Evolutionary conservation across 805 yeast genomes (phyloP).

Genomic region (Yarrowia divulgata): DNA sequence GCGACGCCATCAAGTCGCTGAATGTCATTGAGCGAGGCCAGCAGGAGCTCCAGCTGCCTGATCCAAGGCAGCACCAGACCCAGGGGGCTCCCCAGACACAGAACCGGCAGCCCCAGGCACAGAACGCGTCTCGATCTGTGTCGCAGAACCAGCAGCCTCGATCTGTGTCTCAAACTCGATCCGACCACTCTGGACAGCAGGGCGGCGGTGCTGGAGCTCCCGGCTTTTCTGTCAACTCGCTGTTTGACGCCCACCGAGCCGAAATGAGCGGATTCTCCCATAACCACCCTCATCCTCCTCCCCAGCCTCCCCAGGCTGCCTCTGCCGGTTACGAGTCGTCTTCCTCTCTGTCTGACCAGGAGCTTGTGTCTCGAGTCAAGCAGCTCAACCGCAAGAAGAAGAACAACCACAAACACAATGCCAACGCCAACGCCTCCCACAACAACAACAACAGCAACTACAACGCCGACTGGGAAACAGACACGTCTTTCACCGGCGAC

Average conservation of each 20-base stretch:
- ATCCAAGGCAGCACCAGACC: conserved; percentile 19
- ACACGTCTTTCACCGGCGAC: conserved; percentile 53
- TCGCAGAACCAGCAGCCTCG: neutral
- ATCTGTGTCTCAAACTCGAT: neutral
- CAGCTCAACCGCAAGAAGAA: conserved; percentile 31
- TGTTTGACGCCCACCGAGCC: conserved; percentile 37
- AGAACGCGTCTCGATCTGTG: neutral
- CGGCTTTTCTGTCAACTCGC: conserved; percentile 18
- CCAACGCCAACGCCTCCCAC: neutral
- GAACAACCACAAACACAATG: neutral
- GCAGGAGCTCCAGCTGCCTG: conserved; percentile 13
- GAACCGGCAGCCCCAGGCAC: neutral
- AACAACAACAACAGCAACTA: conserved; percentile 7
- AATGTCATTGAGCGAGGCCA: conserved; percentile 26
- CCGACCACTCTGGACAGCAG: neutral
- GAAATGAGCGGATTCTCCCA: conserved; percentile 11
- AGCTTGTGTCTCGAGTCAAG: conserved; percentile 22
- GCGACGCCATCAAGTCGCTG: conserved; percentile 30
- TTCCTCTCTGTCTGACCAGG: conserved; percentile 19
- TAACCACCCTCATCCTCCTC: neutral
- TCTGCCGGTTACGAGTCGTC: conserved; percentile 31
- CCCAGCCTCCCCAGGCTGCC: neutral
- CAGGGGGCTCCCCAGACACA: neutral
- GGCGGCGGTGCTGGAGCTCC: neutral
- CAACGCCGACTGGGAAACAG: conserved; percentile 33